Percentiles rank a stretch among this genome's conserved stretches.
Conservation (phyloP, 208 protist genomes). For the Leishmania guyanensis region DNA sequence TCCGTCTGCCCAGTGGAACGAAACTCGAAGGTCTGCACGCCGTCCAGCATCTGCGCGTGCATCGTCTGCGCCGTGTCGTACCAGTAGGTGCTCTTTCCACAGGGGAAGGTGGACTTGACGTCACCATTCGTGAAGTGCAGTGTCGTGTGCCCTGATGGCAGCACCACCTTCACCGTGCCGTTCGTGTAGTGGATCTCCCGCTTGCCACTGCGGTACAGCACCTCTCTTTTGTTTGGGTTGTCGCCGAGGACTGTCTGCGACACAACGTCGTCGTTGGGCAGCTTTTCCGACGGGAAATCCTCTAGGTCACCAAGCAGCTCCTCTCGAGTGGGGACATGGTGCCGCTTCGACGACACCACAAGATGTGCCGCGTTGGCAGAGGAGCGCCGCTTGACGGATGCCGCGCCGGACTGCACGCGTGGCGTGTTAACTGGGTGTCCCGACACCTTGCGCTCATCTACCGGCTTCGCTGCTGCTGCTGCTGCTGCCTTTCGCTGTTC, state of each 20-base stretch:
- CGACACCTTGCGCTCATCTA: constrained; percentile 38
- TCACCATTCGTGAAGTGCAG: constrained; percentile 94
- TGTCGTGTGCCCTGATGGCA: constrained; percentile 81
- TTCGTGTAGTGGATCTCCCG: constrained; percentile 92
- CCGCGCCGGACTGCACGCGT: constrained; percentile 26
- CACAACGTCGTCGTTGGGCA: constrained; percentile 71
- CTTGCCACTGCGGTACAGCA: constrained; percentile 89
- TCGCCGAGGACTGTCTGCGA: constrained; percentile 75
- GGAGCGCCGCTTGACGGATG: constrained; percentile 6
- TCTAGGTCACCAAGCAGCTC: constrained; percentile 75
- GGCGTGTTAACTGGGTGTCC: constrained; percentile 67
- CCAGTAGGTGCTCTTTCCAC: constrained; percentile 92
- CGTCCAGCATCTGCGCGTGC: constrained; percentile 88
- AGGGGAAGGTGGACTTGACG: constrained; percentile 88
- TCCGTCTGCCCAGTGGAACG: constrained; percentile 89
- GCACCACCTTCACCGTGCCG: constrained; percentile 89
- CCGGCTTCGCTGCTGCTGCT: constrained; percentile 18
- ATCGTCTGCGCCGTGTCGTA: constrained; percentile 92
- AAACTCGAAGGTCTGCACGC: constrained; percentile 92
- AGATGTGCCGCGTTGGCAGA: constrained; percentile 16
- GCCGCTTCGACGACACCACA: constrained; percentile 35
- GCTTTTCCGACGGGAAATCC: constrained; percentile 49
- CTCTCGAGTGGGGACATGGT: constrained; percentile 53
- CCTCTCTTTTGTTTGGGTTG: constrained; percentile 88
- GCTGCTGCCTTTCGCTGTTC: constrained; percentile 18